Conservation (phyloP, 768 basidiomycete species). For the Mycena epipterygia region DNA sequence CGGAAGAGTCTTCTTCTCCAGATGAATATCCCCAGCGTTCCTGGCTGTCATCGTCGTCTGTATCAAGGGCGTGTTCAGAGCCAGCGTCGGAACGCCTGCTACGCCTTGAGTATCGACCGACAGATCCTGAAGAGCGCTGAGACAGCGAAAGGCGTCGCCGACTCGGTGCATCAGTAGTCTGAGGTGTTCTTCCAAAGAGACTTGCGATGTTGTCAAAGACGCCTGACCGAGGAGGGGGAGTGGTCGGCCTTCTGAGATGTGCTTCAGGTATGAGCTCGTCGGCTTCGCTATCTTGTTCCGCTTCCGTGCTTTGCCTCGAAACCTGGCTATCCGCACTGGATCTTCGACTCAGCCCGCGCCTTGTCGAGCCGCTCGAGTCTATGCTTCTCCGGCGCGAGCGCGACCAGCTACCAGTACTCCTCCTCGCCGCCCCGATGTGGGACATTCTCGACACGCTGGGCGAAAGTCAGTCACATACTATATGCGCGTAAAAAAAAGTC, state of each 20-base stretch:
- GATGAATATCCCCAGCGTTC: slow-evolving; percentile 97
- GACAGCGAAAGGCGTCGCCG: slow-evolving; percentile 69
- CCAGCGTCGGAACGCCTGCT: slow-evolving; percentile 68
- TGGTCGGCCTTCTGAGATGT: slow-evolving; percentile 47
- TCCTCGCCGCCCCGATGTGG: slow-evolving; percentile 64
- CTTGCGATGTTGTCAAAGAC: slow-evolving; percentile 77
- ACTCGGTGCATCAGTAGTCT: slow-evolving; percentile 52
- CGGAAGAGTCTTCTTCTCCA: slow-evolving; percentile 77
- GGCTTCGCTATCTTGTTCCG: slow-evolving; percentile 48
- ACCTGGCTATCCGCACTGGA: slow-evolving; percentile 62
- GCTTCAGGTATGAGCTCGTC: slow-evolving; percentile 37
- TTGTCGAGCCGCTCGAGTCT: slow-evolving; percentile 55
- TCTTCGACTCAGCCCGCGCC: slow-evolving; percentile 54
- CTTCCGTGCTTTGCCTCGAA: slow-evolving; percentile 55
- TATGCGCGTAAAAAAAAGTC: background rate
- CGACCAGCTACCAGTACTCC: slow-evolving; percentile 70
- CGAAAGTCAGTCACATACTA: background rate
- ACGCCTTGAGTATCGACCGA: slow-evolving; percentile 64
- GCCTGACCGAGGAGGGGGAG: slow-evolving; percentile 56
- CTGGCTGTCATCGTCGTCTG: slow-evolving; percentile 66
- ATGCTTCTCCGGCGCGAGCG: slow-evolving; percentile 64
- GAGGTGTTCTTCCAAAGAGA: slow-evolving; percentile 69
- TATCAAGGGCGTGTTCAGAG: slow-evolving; percentile 70
- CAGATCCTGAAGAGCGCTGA: slow-evolving; percentile 65
- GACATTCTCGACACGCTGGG: slow-evolving; percentile 81